These are phyloP conservation scores for Parasarocladium wereldwijsianum DNA, from an alignment of 2,329 filamentous ascomycete genomes.

Conservation along the genomic window DNA sequence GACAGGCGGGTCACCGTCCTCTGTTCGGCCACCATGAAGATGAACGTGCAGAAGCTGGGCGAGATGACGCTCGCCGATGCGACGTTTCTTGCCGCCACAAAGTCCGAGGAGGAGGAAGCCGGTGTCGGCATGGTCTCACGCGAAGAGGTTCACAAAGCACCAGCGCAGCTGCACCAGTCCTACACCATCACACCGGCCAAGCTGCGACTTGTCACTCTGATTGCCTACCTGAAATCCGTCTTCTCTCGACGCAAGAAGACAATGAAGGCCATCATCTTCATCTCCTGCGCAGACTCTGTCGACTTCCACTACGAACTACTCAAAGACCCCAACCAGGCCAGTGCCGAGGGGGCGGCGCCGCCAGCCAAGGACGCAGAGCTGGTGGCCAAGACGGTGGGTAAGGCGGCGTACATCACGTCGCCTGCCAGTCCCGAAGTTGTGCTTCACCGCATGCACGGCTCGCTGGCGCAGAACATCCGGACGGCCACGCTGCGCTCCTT, in stretches of 20 bases:
- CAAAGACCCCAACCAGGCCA: slow-evolving; percentile 23
- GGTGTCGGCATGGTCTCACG: slow-evolving; percentile 15
- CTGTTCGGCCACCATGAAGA: slow-evolving; percentile 95
- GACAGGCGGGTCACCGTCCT: slow-evolving; percentile 72
- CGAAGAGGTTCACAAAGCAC: slow-evolving; percentile 41
- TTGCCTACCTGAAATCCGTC: slow-evolving; percentile 69
- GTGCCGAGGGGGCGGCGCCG: slow-evolving; percentile 6
- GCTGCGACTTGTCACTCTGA: slow-evolving; percentile 74
- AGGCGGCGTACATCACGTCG: slow-evolving; percentile 58
- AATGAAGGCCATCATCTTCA: slow-evolving; percentile 95
- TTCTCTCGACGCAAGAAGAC: slow-evolving; percentile 81
- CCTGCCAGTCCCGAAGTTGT: slow-evolving; percentile 59
- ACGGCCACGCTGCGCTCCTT: slow-evolving; percentile 78
- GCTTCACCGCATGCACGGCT: slow-evolving; percentile 81
- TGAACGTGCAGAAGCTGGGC: slow-evolving; percentile 85
- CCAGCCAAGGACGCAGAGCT: slow-evolving; percentile 17
- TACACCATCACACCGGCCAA: slow-evolving; percentile 83
- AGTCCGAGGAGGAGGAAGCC: slow-evolving; percentile 31
- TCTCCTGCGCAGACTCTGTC: slow-evolving; percentile 92
- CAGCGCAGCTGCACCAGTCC: slow-evolving; percentile 84
- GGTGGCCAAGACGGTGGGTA: slow-evolving; percentile 47
- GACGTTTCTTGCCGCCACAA: slow-evolving; percentile 62
- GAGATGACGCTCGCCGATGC: slow-evolving; percentile 94
- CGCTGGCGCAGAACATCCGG: slow-evolving; percentile 72
- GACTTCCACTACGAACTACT: slow-evolving; percentile 92